Evolutionary conservation across 2,329 filamentous ascomycete species (phyloP), one percentile per base, ranked within the genome.

Genomic region (Aspergillus tubingensis): DNA sequence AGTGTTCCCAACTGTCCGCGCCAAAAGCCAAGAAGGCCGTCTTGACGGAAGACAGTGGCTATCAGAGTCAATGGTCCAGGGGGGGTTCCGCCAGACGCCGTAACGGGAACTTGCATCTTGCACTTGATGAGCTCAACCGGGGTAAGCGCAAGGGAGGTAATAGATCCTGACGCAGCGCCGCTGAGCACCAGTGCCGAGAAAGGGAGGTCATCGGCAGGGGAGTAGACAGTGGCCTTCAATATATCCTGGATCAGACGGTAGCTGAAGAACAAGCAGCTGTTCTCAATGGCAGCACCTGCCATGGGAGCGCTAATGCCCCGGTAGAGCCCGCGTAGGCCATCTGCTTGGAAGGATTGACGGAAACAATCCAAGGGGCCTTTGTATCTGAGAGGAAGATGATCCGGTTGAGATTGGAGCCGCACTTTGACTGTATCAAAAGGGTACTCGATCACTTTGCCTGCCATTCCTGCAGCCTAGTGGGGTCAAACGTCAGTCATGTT

Each of bases 361-460:
- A 99, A 96, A 79, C 95, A 98, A 79, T 99, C 95, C 65, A 97
- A 71, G 0, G 95, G 94, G 0, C 95, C 95, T 5, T 81, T 87
- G 77, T 97, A 98, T 62, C 86, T 88, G 19, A 93, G 85, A 15
- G 92, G 92, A 2, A 92, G 82, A 69, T 89, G 86, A 75, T 94
- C 90, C 36, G 92, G 91, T 76, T 98, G 94, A n/a, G 94, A 95
- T 76, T 99, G 95, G 10, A 99, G 86, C 43, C 95, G 91, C 62
- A 99, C 95, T 80, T 99, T 99, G 76, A 99, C 89, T 0, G 95
- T 99, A 79, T 99, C 95, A 79, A 99, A 99, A 23, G 95, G 95
- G 75, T 97, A 99, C 76, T 99, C 95, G 73, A 99, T 94, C 76
- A 94, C 91, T 81, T 98, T 99, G 64, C 94, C 94, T 38, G 91